phyloP scores from a whole-genome alignment of 208 protist species.

The Herpetomonas tarakana region DNA sequence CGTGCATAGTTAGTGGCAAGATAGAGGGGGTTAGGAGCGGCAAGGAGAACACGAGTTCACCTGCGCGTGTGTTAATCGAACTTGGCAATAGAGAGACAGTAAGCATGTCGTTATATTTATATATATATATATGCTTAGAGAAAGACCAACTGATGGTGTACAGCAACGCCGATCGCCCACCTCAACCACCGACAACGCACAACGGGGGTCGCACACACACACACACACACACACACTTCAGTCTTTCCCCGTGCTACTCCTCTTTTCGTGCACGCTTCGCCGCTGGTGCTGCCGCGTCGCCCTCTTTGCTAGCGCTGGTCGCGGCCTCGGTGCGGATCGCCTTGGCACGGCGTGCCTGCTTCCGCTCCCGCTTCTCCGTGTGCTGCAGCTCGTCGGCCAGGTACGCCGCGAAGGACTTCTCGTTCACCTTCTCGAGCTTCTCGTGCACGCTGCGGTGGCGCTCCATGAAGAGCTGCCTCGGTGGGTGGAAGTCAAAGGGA shows the following conservation, averaged over 20 bases:
- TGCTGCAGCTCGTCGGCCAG: conserved; percentile 65
- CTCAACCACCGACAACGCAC: conserved; percentile 1
- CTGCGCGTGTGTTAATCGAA: no score
- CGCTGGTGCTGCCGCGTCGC: no score
- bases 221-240: background rate
- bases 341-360: conserved; percentile 8
- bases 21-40: no score
- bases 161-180: conserved; percentile 1
- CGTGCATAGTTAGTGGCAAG: no score
- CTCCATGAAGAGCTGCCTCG: conserved; percentile 85
- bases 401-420: conserved; percentile 84
- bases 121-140: no score
- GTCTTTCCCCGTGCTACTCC: no score
- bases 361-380: conserved; percentile 40
- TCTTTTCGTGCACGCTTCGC: no score
- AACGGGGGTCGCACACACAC: background rate
- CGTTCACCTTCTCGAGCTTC: conserved; percentile 82
- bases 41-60: no score
- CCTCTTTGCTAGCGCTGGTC: no score
- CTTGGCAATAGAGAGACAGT: no score
- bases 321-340: conserved; percentile 8
- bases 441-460: conserved; percentile 77
- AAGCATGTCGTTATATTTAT: no score
- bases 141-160: no score
- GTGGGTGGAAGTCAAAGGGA: conserved; percentile 90